Percentiles rank a stretch among this genome's conserved stretches.
These are phyloP conservation scores for Coniella lustricola DNA, from an alignment of 2,329 filamentous ascomycete genomes.

Conservation along the genomic window DNA sequence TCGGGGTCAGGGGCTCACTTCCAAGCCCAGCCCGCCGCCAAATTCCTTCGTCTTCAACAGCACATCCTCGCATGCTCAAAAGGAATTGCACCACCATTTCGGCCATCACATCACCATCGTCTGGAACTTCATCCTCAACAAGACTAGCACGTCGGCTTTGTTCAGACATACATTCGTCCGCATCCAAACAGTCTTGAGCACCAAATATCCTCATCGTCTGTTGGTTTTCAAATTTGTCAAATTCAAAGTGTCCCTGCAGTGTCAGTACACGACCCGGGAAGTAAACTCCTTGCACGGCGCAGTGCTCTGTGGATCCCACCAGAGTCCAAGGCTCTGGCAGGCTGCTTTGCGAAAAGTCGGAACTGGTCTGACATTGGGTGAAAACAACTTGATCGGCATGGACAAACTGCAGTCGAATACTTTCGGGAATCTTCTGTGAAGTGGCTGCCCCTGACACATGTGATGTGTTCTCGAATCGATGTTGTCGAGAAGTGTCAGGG, in stretches of 20 bases:
- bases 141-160: background rate
- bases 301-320: conserved; percentile 10
- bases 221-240: conserved; percentile 9
- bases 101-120: conserved; percentile 4
- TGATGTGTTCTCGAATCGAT: no score
- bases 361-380: background rate
- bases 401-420: conserved; percentile 7
- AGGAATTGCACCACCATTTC: conserved; percentile 9
- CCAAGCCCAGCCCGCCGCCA: background rate
- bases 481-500: no score
- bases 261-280: conserved; percentile 7
- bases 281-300: conserved; percentile 8
- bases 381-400: conserved; percentile 10
- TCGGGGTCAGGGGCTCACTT: background rate
- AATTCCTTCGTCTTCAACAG: background rate
- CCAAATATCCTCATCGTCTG: conserved; percentile 12
- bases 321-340: conserved; percentile 5
- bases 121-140: background rate
- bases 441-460: no score
- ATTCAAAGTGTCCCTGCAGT: conserved; percentile 12
- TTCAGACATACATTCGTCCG: background rate
- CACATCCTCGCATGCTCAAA: background rate
- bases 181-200: background rate
- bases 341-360: background rate
- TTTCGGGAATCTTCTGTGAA: background rate